Evolutionary conservation across 352 stramenopile species (phyloP).

Genomic region (Globisporangium nodosum): DNA sequence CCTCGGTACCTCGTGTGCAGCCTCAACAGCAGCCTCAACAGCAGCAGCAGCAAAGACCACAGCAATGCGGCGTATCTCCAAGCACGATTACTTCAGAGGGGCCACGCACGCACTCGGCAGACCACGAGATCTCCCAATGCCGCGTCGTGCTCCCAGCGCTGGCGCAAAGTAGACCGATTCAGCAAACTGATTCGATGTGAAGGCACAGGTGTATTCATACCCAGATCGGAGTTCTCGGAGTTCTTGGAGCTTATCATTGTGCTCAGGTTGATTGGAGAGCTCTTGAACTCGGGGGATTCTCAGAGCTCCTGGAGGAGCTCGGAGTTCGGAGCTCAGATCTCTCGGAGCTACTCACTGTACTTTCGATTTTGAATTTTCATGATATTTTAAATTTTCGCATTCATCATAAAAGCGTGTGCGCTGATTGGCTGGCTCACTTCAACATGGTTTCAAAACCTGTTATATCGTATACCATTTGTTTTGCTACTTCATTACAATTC

Average conservation of each 20-base stretch:
- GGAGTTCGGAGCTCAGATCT: neutral
- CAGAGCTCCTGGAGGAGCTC: neutral
- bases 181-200: neutral
- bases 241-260: neutral
- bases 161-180: neutral
- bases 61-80: neutral
- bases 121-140: constrained; percentile 12
- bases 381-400: neutral
- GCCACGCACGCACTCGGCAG: neutral
- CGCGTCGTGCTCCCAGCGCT: constrained; percentile 28
- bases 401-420: neutral
- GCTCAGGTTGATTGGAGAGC: neutral
- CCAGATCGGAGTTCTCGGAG: neutral
- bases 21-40: neutral
- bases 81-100: neutral
- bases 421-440: constrained; percentile 9
- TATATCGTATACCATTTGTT: neutral
- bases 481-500: neutral
- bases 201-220: too few relatives aligned
- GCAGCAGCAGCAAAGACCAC: too few relatives aligned
- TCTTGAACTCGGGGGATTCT: neutral
- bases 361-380: neutral
- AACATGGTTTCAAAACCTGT: neutral
- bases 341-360: neutral
- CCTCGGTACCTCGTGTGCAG: neutral